phyloP scores from a whole-genome alignment of 768 basidiomycete genomes.

The Pleurotus djamor region DNA sequence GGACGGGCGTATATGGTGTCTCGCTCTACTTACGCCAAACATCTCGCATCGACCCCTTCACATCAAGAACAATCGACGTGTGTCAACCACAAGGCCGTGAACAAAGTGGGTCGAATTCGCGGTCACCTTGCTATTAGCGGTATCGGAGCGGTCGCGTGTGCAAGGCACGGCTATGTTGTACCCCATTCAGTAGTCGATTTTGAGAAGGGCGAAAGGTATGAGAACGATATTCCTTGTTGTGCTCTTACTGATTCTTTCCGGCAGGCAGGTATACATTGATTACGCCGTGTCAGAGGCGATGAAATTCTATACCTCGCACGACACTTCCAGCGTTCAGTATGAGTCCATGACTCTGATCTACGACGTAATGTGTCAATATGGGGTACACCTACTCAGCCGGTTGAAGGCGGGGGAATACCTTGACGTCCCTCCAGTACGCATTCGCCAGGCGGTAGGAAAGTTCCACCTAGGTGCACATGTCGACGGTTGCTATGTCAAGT shows the following conservation, averaged over 20 bases:
- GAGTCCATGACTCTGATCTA: conserved; percentile 16
- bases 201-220: conserved; percentile 23
- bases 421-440: conserved; percentile 1
- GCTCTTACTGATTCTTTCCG: neutral
- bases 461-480: conserved; percentile 17
- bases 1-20: no score
- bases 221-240: neutral
- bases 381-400: conserved; percentile 12
- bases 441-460: conserved; percentile 8
- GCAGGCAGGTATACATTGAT: conserved; percentile 25
- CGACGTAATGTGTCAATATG: conserved; percentile 26
- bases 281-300: conserved; percentile 21
- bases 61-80: no score
- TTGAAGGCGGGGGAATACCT: conserved; percentile 8
- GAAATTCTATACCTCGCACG: neutral
- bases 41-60: no score
- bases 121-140: conserved; percentile 21
- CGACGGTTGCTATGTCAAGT: conserved; percentile 9
- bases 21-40: no score
- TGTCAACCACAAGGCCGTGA: conserved; percentile 9
- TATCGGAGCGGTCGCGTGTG: conserved; percentile 26
- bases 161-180: conserved; percentile 26
- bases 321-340: neutral
- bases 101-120: conserved; percentile 9
- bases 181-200: conserved; percentile 27